phyloP scores from a whole-genome alignment of 768 basidiomycete species.

The Aureoboletus auriporus region DNA sequence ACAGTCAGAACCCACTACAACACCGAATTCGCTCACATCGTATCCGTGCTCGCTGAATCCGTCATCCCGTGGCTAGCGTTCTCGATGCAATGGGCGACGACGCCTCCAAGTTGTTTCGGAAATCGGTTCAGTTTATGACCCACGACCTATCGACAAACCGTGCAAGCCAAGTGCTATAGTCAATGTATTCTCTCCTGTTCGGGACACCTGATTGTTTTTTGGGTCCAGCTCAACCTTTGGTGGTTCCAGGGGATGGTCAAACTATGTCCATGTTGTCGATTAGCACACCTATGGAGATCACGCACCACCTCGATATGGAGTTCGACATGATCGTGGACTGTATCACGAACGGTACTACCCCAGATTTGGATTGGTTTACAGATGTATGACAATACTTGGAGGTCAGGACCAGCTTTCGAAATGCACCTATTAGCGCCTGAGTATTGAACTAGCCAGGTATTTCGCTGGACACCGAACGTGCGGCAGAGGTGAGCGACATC shows the following conservation, averaged over 20 bases:
- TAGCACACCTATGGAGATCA: not conserved
- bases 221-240: slow-evolving; percentile 17
- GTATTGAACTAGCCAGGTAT: not conserved
- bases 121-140: too few relatives aligned
- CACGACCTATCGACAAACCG: slow-evolving; percentile 9
- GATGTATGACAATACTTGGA: not conserved
- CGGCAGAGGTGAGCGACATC: slow-evolving; percentile 8
- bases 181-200: slow-evolving; percentile 19
- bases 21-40: too few relatives aligned
- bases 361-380: slow-evolving; percentile 1
- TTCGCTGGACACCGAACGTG: slow-evolving; percentile 10
- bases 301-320: slow-evolving; percentile 8
- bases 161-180: slow-evolving; percentile 16
- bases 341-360: slow-evolving; percentile 13
- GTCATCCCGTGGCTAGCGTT: too few relatives aligned
- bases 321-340: slow-evolving; percentile 18
- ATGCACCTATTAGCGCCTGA: not conserved
- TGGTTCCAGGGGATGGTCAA: slow-evolving; percentile 14
- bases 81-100: too few relatives aligned
- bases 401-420: not conserved
- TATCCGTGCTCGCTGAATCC: too few relatives aligned
- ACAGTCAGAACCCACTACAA: too few relatives aligned
- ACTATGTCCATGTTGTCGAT: slow-evolving; percentile 16
- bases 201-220: slow-evolving; percentile 20
- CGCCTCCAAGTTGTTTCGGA: too few relatives aligned